phyloP scores from a whole-genome alignment of 2,329 filamentous ascomycete species.

The Epichloe festucae region DNA sequence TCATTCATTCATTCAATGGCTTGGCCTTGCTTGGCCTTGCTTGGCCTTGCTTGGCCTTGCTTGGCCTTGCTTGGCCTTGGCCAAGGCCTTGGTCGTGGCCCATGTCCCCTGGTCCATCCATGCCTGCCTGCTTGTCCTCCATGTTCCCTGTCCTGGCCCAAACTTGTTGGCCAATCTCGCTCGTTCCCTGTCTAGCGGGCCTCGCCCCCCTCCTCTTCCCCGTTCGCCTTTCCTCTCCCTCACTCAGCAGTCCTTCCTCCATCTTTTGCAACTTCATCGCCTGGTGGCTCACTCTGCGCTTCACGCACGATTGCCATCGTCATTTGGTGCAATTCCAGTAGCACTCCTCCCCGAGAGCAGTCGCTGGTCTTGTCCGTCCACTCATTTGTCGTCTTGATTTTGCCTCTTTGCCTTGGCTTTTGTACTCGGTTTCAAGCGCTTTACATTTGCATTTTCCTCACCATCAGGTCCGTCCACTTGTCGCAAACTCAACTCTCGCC shows the following conservation, averaged over 20 bases:
- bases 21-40: too few species aligned
- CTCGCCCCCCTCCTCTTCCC: constrained; percentile 4
- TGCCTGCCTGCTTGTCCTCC: background rate
- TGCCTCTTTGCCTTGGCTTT: constrained; percentile 13
- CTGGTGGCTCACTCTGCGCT: constrained; percentile 4
- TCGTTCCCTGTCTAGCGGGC: constrained; percentile 6
- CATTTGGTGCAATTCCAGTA: constrained; percentile 43
- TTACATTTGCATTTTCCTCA: constrained; percentile 6
- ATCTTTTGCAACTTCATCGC: constrained; percentile 5
- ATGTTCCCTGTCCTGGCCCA: background rate
- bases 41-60: too few species aligned
- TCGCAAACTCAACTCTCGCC: background rate
- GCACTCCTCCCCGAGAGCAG: constrained; percentile 35
- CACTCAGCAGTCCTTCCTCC: constrained; percentile 5
- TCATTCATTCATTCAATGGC: too few species aligned
- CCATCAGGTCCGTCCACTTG: constrained; percentile 1
- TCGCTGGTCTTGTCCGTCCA: constrained; percentile 48
- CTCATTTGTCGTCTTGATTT: constrained; percentile 31
- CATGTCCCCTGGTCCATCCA: background rate
- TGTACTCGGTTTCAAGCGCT: constrained; percentile 4
- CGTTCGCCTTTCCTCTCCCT: constrained; percentile 7
- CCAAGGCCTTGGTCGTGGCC: background rate
- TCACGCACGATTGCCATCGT: constrained; percentile 4
- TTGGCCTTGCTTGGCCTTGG: too few species aligned
- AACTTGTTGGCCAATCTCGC: constrained; percentile 3